Percentiles rank a stretch among this genome's conserved stretches.
phyloP scores from a whole-genome alignment of 176 grass and related monocot species.

The Elaeis guineensis region DNA sequence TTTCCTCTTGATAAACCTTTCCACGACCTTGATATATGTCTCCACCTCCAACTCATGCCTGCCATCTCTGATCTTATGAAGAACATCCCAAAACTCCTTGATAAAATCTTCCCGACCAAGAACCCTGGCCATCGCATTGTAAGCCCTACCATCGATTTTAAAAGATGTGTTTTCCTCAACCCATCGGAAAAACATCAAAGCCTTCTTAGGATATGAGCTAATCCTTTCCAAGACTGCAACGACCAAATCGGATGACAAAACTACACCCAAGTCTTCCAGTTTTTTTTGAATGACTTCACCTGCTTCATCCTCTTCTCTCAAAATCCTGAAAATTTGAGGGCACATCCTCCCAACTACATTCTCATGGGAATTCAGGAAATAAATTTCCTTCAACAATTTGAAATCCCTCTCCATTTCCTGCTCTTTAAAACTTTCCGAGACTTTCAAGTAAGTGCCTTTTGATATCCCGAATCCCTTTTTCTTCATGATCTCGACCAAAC shows the following conservation, averaged over 20 bases:
- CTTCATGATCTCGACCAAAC: constrained; percentile 42
- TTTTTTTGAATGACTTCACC: constrained; percentile 25
- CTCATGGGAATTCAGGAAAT: constrained; percentile 21
- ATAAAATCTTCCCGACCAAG: constrained; percentile 45
- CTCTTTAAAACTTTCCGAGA: constrained; percentile 45
- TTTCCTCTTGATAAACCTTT: constrained; percentile 41
- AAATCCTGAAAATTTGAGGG: constrained; percentile 37
- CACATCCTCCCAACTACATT: constrained; percentile 26
- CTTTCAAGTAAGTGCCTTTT: constrained; percentile 37
- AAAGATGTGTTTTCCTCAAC: constrained; percentile 31
- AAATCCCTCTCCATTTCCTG: constrained; percentile 41
- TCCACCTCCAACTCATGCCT: constrained; percentile 45
- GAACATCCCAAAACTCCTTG: constrained; percentile 45
- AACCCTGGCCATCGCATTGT: constrained; percentile 43
- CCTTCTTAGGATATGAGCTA: constrained; percentile 30
- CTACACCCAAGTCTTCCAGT: constrained; percentile 18
- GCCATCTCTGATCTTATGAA: constrained; percentile 39
- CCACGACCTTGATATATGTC: constrained; percentile 32
- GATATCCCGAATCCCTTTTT: constrained; percentile 59
- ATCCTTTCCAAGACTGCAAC: constrained; percentile 43
- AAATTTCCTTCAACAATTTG: constrained; percentile 37
- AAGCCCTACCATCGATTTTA: constrained; percentile 30
- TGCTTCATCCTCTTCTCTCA: constrained; percentile 28
- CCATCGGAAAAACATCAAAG: constrained; percentile 55
- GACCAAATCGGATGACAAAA: constrained; percentile 45